phyloP scores from a whole-genome alignment of 1,139 yeast species.

The Zygoascus meyerae region DNA sequence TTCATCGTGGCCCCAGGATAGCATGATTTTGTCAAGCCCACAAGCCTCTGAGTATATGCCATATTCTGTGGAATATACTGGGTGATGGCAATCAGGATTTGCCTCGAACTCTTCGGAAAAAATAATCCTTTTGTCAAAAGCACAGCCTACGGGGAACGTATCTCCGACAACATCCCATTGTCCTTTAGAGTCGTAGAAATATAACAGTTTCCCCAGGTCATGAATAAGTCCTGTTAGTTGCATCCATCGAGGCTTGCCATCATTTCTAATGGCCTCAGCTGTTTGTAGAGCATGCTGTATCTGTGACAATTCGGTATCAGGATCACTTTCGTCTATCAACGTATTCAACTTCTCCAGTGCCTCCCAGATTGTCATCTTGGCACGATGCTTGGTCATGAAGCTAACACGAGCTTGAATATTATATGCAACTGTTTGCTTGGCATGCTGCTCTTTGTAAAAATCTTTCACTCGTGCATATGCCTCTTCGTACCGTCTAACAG shows the following conservation, averaged over 20 bases:
- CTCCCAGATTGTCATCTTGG: slow-evolving; percentile 67
- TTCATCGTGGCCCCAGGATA: slow-evolving; percentile 78
- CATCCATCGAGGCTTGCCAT: slow-evolving; percentile 68
- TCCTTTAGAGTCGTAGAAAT: slow-evolving; percentile 65
- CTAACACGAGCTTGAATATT: slow-evolving; percentile 66
- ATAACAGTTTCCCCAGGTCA: slow-evolving; percentile 62
- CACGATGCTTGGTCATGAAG: slow-evolving; percentile 59
- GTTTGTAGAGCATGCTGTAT: slow-evolving; percentile 73
- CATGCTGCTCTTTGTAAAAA: slow-evolving; percentile 65
- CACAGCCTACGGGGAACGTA: slow-evolving; percentile 71
- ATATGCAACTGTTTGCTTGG: slow-evolving; percentile 65
- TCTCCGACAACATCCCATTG: slow-evolving; percentile 86
- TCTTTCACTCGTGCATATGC: slow-evolving; percentile 65
- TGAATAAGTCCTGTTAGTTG: slow-evolving; percentile 68
- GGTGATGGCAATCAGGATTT: slow-evolving; percentile 59
- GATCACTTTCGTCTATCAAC: slow-evolving; percentile 64
- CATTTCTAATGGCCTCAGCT: slow-evolving; percentile 66
- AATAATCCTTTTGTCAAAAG: slow-evolving; percentile 53
- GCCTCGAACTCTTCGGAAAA: slow-evolving; percentile 52
- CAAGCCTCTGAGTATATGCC: slow-evolving; percentile 62
- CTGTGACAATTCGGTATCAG: slow-evolving; percentile 69
- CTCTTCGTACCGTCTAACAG: slow-evolving; percentile 59
- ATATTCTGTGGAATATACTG: slow-evolving; percentile 58
- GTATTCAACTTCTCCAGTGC: slow-evolving; percentile 58
- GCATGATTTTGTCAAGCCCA: slow-evolving; percentile 67